These are phyloP conservation scores for Camellia lanceoleosa DNA, from an alignment of 148 eudicot species.

Conservation along the genomic window DNA sequence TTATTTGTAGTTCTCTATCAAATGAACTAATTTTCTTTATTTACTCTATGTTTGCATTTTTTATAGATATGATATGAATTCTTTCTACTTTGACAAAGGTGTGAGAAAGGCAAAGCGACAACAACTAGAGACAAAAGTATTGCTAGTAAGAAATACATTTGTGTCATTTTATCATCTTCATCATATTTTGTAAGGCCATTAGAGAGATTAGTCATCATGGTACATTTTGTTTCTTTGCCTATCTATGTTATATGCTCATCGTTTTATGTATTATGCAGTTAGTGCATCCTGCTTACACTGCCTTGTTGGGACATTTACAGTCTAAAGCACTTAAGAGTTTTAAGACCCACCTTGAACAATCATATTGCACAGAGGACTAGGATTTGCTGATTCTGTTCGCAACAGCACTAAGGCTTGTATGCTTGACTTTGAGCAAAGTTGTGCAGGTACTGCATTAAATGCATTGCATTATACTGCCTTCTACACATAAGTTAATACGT, in stretches of 20 bases:
- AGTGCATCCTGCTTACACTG: conserved; percentile 36
- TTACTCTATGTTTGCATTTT: background rate
- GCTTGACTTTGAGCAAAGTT: conserved; percentile 28
- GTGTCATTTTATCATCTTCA: background rate
- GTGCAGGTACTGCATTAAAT: conserved; percentile 29
- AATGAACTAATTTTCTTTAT: background rate
- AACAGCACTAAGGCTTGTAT: conserved; percentile 23
- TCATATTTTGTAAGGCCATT: background rate
- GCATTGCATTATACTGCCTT: background rate
- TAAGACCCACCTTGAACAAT: conserved; percentile 26
- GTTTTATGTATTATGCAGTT: conserved; percentile 26
- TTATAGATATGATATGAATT: conserved; percentile 32
- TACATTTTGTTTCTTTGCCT: too few relatives aligned
- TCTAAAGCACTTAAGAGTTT: conserved; percentile 32
- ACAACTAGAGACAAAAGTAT: conserved; percentile 29
- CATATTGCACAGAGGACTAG: conserved; percentile 34
- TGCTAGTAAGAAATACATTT: conserved; percentile 25
- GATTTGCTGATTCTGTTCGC: conserved; percentile 41
- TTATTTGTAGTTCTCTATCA: background rate
- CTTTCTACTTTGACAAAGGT: conserved; percentile 35
- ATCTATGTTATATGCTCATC: background rate
- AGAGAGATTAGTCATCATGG: background rate
- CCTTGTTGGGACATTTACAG: conserved; percentile 40
- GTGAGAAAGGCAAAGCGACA: conserved; percentile 39
- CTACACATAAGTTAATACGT: background rate